Base-by-base conservation (phyloP, 164 flowering plant species). In the Liquidambar formosana region DNA sequence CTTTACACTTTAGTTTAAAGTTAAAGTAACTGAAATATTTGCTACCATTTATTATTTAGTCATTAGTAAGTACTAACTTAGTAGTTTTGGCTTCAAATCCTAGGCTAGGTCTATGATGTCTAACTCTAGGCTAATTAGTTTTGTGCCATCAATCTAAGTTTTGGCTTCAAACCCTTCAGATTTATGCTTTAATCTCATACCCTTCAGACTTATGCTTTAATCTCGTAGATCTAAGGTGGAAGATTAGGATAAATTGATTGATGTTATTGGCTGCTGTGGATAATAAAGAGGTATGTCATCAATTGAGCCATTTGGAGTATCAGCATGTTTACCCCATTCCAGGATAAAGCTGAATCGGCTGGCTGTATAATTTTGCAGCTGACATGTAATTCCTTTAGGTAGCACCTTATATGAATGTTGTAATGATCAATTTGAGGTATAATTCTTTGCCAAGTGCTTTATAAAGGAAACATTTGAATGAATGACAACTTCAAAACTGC, bases 261-360 rank as follows among this genome's bases (percentile, higher is more conserved):
- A 49, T 33, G n/a, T 49, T 49, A 49, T 16, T 49, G 16, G 53
- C 18, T 16, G 53, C 53, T 49, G 16, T 49, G 53, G 21, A 49
- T 49, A 49, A 49, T 49, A 12, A n/a, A 49, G 53, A 15, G n/a
- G n/a, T 49, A 49, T 57, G 60, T 16, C 60, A 25, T 57, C 60
- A 26, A 57, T 57, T 57, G 16, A 57, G 60, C 60, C 33, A 10
- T 57, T 57, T 25, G 33, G 26, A 22, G 60, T 25, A 57, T 11
- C 25, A 16, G 27, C 60, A 22, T 15, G 33, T 57, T 33, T 3
- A 57, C 33, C 33, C 60, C 27, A 57, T 49, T 26, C 60, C 16
- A 2, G 33, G 14, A 25, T 15, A 57, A 11, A 1, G 60, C 12
- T 57, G 60, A n/a, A 25, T 57, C 28, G 25, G 60, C 60, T 57